Conservation (phyloP, 371 early-diverging fungal species). For the Mortierella sp. region DNA sequence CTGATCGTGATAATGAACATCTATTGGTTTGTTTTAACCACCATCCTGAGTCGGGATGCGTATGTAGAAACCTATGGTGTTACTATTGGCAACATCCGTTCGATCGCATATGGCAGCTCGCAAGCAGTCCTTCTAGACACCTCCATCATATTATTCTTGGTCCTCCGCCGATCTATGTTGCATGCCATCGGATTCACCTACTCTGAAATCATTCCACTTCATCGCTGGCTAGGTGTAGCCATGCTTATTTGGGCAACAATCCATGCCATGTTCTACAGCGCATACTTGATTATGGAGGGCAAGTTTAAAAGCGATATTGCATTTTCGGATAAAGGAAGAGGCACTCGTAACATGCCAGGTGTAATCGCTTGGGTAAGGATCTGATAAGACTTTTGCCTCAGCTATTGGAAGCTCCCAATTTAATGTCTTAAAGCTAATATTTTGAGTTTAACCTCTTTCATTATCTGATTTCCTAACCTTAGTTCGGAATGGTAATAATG, state of each 20-base stretch:
- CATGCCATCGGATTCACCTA: constrained; percentile 50
- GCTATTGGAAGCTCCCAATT: no score
- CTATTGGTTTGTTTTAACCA: constrained; percentile 42
- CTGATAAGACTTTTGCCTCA: background rate
- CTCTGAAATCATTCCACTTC: constrained; percentile 41
- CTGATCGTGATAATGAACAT: constrained; percentile 27
- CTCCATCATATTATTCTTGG: constrained; percentile 47
- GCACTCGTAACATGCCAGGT: constrained; percentile 46
- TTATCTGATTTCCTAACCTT: background rate
- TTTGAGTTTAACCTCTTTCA: background rate
- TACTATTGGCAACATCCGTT: constrained; percentile 1
- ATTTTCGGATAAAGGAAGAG: constrained; percentile 29
- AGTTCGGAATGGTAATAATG: constrained; percentile 31
- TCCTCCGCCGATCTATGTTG: constrained; percentile 47
- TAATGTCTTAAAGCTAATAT: background rate
- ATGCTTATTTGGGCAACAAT: constrained; percentile 43
- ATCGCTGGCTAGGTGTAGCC: constrained; percentile 53
- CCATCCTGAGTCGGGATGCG: background rate
- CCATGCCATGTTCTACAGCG: constrained; percentile 36
- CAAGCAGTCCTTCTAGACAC: constrained; percentile 41
- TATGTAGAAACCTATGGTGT: constrained; percentile 11
- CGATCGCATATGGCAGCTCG: constrained; percentile 31
- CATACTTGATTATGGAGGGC: constrained; percentile 12
- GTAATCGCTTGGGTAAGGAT: constrained; percentile 44
- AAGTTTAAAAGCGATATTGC: constrained; percentile 20